Conservation (phyloP, 768 basidiomycete species). For the Kwoniella newhampshirensis region DNA sequence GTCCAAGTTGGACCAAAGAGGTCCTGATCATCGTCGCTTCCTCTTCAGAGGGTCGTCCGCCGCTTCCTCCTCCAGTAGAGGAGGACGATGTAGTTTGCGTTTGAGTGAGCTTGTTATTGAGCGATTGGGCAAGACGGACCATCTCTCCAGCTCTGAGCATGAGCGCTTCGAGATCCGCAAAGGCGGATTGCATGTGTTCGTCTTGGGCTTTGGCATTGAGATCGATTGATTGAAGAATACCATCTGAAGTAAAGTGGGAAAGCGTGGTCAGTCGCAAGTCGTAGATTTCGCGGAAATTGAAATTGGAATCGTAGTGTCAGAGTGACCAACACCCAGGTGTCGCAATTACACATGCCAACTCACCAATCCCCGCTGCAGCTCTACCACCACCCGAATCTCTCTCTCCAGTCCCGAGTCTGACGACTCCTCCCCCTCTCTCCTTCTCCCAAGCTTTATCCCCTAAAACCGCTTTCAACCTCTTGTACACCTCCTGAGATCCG, state of each 20-base stretch:
- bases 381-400: constrained; percentile 1
- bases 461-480: constrained; percentile 68
- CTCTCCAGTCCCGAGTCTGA: not conserved
- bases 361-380: constrained; percentile 57
- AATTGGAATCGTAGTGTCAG: not conserved
- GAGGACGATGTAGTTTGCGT: constrained; percentile 29
- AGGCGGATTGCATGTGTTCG: constrained; percentile 68
- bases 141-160: constrained; percentile 91
- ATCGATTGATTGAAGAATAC: constrained; percentile 76
- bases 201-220: constrained; percentile 65
- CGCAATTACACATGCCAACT: no score
- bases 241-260: constrained; percentile 63
- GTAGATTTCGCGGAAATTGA: not conserved
- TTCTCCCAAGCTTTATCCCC: constrained; percentile 76
- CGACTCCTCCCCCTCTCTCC: constrained; percentile 1
- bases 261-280: not conserved
- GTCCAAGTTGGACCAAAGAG: constrained; percentile 83
- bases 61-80: not conserved
- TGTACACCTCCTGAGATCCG: constrained; percentile 80
- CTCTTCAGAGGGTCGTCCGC: constrained; percentile 15
- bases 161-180: constrained; percentile 83
- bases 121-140: constrained; percentile 81
- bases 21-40: constrained; percentile 77
- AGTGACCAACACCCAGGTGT: no score
- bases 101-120: constrained; percentile 76